Percentiles rank a stretch among this genome's conserved stretches.
Evolutionary conservation across 495 filamentous ascomycete species (phyloP).

Genomic region (Neurospora sp.): DNA sequence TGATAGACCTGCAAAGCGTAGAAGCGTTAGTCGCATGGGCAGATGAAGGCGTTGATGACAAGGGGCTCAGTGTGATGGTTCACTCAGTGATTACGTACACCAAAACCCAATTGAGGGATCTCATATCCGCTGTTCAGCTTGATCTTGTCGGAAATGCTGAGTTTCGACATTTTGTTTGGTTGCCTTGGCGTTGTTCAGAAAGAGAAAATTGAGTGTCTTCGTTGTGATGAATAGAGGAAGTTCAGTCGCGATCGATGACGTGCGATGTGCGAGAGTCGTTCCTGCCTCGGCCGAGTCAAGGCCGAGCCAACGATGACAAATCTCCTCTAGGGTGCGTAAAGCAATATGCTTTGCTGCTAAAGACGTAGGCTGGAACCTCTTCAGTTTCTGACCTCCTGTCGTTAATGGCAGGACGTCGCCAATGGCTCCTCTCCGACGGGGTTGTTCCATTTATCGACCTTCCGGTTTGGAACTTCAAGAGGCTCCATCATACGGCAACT

Average conservation of each 20-base stretch:
- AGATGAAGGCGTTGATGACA: background rate
- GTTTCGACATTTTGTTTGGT: constrained; percentile 39
- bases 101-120: constrained; percentile 66
- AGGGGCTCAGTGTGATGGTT: background rate
- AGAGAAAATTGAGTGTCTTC: background rate
- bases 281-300: background rate
- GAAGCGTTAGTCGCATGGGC: background rate
- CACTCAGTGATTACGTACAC: constrained; percentile 38
- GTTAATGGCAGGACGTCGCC: no score
- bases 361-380: background rate
- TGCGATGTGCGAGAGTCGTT: background rate
- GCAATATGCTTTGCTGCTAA: background rate
- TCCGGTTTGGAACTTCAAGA: background rate
- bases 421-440: no score
- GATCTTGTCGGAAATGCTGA: constrained; percentile 53
- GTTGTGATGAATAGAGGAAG: background rate
- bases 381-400: background rate
- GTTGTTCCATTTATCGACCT: background rate
- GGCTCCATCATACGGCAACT: background rate
- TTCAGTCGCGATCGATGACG: background rate
- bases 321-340: background rate
- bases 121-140: constrained; percentile 68
- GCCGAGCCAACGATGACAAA: background rate
- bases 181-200: background rate
- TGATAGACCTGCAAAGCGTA: constrained; percentile 51